A percentile compares a stretch with the other conserved stretches of the same genome.
phyloP scores from a whole-genome alignment of 495 filamentous ascomycete genomes.

The Penicillium psychrofluorescens region DNA sequence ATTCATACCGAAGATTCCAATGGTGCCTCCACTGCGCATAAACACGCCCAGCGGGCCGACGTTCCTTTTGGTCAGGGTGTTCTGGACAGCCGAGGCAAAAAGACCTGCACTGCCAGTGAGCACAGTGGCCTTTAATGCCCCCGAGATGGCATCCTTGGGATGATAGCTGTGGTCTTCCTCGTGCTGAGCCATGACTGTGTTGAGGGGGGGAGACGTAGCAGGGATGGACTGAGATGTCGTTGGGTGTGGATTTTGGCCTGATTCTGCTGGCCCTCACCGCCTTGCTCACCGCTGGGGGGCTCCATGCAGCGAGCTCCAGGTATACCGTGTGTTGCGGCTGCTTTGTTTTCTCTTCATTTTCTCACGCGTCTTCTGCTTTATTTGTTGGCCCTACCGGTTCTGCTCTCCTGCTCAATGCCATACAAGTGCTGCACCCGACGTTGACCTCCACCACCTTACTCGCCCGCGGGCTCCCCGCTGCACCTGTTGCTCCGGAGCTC shows the following conservation, averaged over 20 bases:
- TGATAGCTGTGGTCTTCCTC: conserved; percentile 55
- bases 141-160: conserved; percentile 69
- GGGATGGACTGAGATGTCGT: conserved; percentile 18
- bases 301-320: neutral
- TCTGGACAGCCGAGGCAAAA: conserved; percentile 71
- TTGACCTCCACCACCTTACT: too few relatives aligned
- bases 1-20: conserved; percentile 56
- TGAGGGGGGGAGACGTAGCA: conserved; percentile 10
- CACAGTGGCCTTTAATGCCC: conserved; percentile 54
- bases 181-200: conserved; percentile 39
- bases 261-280: conserved; percentile 29
- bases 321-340: too few relatives aligned
- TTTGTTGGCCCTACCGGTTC: neutral
- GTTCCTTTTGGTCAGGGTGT: conserved; percentile 73
- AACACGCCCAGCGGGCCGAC: conserved; percentile 71
- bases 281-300: conserved; percentile 1
- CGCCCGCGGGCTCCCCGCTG: conserved; percentile 23
- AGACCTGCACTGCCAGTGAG: conserved; percentile 62
- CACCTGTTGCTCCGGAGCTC: conserved; percentile 5
- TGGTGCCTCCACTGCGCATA: conserved; percentile 59
- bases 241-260: conserved; percentile 23
- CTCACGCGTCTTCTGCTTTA: neutral
- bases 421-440: too few relatives aligned
- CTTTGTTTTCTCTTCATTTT: neutral
- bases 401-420: neutral